phyloP scores from a whole-genome alignment of 2,329 filamentous ascomycete species.

The Fusarium sp. region DNA sequence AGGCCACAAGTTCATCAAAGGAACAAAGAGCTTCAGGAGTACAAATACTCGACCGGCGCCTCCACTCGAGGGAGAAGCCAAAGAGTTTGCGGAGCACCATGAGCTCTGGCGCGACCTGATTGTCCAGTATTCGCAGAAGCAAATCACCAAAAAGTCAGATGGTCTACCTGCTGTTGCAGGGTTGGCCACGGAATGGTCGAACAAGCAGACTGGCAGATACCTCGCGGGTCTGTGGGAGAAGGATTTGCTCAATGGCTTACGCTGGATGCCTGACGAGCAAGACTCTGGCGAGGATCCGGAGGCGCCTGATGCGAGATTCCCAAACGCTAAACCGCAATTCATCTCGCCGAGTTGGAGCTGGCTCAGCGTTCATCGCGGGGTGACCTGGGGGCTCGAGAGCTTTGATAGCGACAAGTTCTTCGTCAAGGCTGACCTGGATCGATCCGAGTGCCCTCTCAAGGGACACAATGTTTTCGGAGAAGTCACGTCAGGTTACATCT shows the following conservation, averaged over 20 bases:
- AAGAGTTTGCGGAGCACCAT: constrained; percentile 23
- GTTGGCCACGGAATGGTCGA: constrained; percentile 34
- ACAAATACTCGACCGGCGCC: background rate
- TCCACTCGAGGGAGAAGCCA: background rate
- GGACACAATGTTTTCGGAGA: constrained; percentile 31
- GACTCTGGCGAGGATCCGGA: background rate
- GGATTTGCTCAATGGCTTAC: constrained; percentile 28
- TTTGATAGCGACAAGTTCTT: constrained; percentile 25
- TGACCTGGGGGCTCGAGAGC: constrained; percentile 32
- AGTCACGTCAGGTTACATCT: constrained; percentile 33
- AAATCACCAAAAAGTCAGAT: constrained; percentile 36
- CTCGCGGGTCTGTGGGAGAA: constrained; percentile 42
- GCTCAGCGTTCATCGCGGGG: constrained; percentile 37
- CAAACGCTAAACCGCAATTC: constrained; percentile 1
- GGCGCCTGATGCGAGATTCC: too few species aligned
- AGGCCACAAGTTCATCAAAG: constrained; percentile 31
- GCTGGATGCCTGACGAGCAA: constrained; percentile 33
- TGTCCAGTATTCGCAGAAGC: constrained; percentile 36
- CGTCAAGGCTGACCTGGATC: constrained; percentile 14
- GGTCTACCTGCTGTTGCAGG: constrained; percentile 41
- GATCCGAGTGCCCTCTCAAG: constrained; percentile 17
- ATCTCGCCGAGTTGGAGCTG: constrained; percentile 43
- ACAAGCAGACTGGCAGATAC: constrained; percentile 30
- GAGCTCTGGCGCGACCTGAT: constrained; percentile 41
- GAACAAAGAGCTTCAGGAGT: constrained; percentile 7